Base-by-base conservation (phyloP, 768 basidiomycete genomes). In the Mycena maculata region DNA sequence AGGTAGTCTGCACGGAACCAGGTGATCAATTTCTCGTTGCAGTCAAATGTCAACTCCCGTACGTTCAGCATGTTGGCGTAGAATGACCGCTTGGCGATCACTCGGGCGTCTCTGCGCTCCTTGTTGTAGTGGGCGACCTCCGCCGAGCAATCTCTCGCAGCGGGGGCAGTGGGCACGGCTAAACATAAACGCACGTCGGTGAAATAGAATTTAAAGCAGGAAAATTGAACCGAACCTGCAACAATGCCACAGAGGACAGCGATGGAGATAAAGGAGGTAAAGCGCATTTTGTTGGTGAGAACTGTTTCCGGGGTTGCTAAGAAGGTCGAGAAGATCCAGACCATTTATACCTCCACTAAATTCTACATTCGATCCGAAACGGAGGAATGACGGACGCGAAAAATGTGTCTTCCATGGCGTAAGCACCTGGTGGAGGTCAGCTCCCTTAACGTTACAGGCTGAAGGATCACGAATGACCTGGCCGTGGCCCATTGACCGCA, bases 31-130 rank as follows among this genome's bases (percentile, higher is more conserved):
- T 8, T 33, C 22, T 1, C 38, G 28, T 3, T 8, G 30, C 3
- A 22, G 20, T 2, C 42, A 30, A 23, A 22, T 8, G 20, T 13
- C 23, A 25, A 13, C 31, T n/a, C n/a, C 16, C 70, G 10, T 68
- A 75, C 75, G 64, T 76, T 75, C 39, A 72, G 49, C 45, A 73
- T 70, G 18, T 57, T 57, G 15, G 57, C 42, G 65, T 73, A 76
- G 48, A 71, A 68, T 11, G 70, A 65, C 47, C 75, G 61, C 31
- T 71, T 63, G 57, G 62, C 39, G 20, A 74, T 69, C 28, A 71
- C 73, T 16, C 73, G 70, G 30, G 70, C 70, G 23, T 66, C 75
- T 42, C 72, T 58, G 3, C 64, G 57, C 25, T 53, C 27, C 50
- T 38, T 53, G 64, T 59, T 65, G 44, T 54, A 65, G n/a, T 42